Percentiles rank a stretch among this genome's conserved stretches.
Evolutionary conservation across 345 rosid species (phyloP).

Genomic region (Combretum micranthum): DNA sequence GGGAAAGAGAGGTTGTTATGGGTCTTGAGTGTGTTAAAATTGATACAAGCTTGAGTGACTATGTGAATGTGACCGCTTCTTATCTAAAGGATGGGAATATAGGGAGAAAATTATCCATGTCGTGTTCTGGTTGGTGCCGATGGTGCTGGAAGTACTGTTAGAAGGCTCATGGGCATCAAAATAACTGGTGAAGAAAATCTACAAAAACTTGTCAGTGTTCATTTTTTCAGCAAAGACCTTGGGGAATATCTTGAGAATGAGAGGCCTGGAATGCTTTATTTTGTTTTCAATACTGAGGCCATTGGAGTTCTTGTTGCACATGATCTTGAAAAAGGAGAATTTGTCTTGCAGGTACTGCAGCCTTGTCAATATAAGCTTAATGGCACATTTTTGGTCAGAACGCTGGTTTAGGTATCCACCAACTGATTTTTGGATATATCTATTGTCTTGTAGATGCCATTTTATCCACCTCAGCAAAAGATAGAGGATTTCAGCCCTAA

Average conservation of each 20-base stretch:
- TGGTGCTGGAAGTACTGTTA: slow-evolving; percentile 79
- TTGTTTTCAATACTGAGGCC: slow-evolving; percentile 78
- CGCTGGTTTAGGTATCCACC: background rate
- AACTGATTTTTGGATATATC: background rate
- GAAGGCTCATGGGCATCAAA: slow-evolving; percentile 57
- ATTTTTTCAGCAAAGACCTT: slow-evolving; percentile 76
- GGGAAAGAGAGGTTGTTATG: slow-evolving; percentile 52
- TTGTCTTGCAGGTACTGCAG: slow-evolving; percentile 68
- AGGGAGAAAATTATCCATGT: slow-evolving; percentile 48
- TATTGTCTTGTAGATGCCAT: slow-evolving; percentile 55
- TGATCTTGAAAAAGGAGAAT: slow-evolving; percentile 86
- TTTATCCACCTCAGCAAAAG: slow-evolving; percentile 90
- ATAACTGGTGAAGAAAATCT: slow-evolving; percentile 72
- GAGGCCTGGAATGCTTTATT: slow-evolving; percentile 91
- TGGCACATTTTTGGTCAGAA: background rate
- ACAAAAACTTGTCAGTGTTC: slow-evolving; percentile 87
- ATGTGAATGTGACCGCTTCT: slow-evolving; percentile 52
- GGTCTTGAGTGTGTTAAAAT: slow-evolving; percentile 81
- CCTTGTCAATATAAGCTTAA: background rate
- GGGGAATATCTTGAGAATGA: slow-evolving; percentile 54
- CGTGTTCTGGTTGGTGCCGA: slow-evolving; percentile 71
- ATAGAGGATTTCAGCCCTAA: slow-evolving; percentile 61
- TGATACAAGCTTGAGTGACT: slow-evolving; percentile 27
- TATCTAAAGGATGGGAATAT: slow-evolving; percentile 36
- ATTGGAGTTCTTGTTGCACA: slow-evolving; percentile 96